Conservation (phyloP, 2,329 filamentous ascomycete genomes). For the Colletotrichum ledebouriae region DNA sequence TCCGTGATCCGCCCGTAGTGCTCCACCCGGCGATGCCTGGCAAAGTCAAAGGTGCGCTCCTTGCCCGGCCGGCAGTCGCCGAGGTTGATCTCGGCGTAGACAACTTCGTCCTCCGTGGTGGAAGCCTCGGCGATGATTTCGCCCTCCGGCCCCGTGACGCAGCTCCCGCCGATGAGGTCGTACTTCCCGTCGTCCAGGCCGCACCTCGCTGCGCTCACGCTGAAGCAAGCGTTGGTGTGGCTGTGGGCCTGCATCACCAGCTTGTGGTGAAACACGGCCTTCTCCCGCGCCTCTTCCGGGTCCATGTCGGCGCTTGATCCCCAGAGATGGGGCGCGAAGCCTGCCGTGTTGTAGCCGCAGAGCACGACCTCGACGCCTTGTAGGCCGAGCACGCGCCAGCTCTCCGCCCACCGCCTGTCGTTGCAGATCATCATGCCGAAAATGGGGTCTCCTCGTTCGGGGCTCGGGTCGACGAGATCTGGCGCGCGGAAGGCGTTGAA, state of each 20-base stretch:
- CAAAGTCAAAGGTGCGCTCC: constrained; percentile 61
- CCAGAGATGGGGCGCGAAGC: constrained; percentile 60
- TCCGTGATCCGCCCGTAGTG: constrained; percentile 56
- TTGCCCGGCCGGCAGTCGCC: constrained; percentile 61
- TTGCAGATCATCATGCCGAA: constrained; percentile 70
- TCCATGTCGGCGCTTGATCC: constrained; percentile 51
- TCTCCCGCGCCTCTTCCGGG: constrained; percentile 51
- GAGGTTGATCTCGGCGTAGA: constrained; percentile 64
- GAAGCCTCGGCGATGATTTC: constrained; percentile 63
- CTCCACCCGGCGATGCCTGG: constrained; percentile 57
- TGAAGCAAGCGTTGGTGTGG: constrained; percentile 67
- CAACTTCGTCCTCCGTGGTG: constrained; percentile 62
- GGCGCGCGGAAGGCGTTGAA: constrained; percentile 67
- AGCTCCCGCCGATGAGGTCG: constrained; percentile 64
- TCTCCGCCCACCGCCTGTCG: constrained; percentile 66
- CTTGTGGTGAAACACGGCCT: constrained; percentile 65
- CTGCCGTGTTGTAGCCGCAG: constrained; percentile 64
- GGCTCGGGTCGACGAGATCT: constrained; percentile 54
- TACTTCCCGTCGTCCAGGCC: constrained; percentile 55
- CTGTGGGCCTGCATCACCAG: constrained; percentile 65
- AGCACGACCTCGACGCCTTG: constrained; percentile 53
- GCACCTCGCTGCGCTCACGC: constrained; percentile 62
- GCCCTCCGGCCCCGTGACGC: constrained; percentile 63
- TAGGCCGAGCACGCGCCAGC: constrained; percentile 64
- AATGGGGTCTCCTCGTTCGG: constrained; percentile 63